Percentiles rank a stretch among this genome's conserved stretches.
These are phyloP conservation scores for Escallonia rubra DNA, from an alignment of 129 eudicot species.

Conservation along the genomic window DNA sequence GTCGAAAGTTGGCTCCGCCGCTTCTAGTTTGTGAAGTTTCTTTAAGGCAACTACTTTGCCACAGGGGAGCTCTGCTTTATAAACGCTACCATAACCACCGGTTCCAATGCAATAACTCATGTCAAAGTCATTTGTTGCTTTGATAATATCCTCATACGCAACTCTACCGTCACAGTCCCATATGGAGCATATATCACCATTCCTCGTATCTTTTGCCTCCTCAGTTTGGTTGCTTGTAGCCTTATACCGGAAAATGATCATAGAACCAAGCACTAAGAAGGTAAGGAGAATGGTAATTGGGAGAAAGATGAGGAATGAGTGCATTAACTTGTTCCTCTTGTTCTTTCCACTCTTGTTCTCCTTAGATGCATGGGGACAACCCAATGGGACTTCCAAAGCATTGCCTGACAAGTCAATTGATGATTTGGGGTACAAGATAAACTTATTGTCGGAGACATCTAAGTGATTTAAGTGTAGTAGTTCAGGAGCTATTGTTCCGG, in stretches of 20 bases:
- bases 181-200: background rate
- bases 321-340: too few relatives aligned
- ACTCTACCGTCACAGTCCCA: background rate
- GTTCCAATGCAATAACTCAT: background rate
- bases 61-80: background rate
- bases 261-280: background rate
- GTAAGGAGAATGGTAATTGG: background rate
- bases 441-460: too few relatives aligned
- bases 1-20: background rate
- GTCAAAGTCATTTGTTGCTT: background rate
- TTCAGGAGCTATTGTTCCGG: background rate
- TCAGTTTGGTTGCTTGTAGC: background rate
- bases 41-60: constrained; percentile 5
- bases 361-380: too few relatives aligned
- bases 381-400: too few relatives aligned
- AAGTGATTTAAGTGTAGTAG: too few relatives aligned
- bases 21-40: background rate
- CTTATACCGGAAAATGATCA: background rate
- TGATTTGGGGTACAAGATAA: too few relatives aligned
- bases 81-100: background rate
- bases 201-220: background rate
- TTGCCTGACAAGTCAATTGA: too few relatives aligned
- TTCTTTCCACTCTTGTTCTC: too few relatives aligned
- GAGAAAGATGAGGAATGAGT: background rate
- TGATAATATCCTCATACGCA: background rate